A percentile compares a stretch with the other conserved stretches of the same genome.
These are phyloP conservation scores for Excoecaria agallocha DNA, from an alignment of 345 rosid genomes.

Conservation along the genomic window DNA sequence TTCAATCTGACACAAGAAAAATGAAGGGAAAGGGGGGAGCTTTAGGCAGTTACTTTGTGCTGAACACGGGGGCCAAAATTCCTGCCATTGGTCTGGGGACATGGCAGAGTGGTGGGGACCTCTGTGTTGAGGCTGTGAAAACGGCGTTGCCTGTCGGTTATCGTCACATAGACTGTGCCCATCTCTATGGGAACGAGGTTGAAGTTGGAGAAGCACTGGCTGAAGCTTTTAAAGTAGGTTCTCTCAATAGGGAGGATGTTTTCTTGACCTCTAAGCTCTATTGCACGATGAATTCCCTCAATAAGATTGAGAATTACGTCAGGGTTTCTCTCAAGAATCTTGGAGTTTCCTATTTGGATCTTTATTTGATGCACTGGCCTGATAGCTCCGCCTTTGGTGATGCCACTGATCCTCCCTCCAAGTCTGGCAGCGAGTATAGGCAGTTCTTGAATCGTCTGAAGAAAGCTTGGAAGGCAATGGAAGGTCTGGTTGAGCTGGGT, in stretches of 20 bases:
- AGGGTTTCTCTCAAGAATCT: constrained; percentile 56
- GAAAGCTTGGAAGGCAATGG: constrained; percentile 68
- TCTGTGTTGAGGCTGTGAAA: constrained; percentile 54
- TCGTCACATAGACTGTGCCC: constrained; percentile 64
- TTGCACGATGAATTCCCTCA: constrained; percentile 58
- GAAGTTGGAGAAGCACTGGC: constrained; percentile 63
- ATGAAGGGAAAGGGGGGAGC: constrained; percentile 48
- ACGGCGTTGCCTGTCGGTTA: constrained; percentile 55
- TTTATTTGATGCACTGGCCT: constrained; percentile 66
- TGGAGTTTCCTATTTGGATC: constrained; percentile 59
- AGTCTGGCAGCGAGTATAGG: constrained; percentile 51
- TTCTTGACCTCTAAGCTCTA: constrained; percentile 61
- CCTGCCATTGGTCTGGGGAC: constrained; percentile 65
- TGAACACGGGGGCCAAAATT: constrained; percentile 59
- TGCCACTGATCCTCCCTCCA: constrained; percentile 62
- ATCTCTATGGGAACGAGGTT: constrained; percentile 57
- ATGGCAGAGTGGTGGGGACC: constrained; percentile 64
- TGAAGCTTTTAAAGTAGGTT: constrained; percentile 38
- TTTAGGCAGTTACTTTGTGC: constrained; percentile 36
- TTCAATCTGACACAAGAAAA: constrained; percentile 3
- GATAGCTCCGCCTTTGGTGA: constrained; percentile 59
- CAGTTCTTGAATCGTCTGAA: constrained; percentile 56
- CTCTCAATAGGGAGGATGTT: constrained; percentile 50
- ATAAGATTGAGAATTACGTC: constrained; percentile 65
- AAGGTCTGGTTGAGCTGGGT: constrained; percentile 47